phyloP scores from a whole-genome alignment of 2,329 filamentous ascomycete species.

The Fusarium ambrosium region DNA sequence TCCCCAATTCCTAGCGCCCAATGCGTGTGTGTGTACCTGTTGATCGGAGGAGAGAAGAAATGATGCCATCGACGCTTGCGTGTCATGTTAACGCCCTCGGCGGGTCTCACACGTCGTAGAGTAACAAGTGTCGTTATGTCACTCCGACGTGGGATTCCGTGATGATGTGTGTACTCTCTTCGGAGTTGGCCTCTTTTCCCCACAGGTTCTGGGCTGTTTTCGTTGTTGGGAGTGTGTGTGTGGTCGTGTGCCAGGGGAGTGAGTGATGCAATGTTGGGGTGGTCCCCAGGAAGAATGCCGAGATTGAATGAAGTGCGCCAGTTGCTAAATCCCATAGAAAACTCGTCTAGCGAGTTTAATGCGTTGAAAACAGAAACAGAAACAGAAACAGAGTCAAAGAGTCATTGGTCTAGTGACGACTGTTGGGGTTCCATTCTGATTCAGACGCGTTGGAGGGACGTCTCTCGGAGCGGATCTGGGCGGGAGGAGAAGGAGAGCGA shows the following conservation, averaged over 20 bases:
- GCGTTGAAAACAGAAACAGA: neutral
- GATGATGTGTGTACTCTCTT: slow-evolving; percentile 23
- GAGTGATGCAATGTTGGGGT: neutral
- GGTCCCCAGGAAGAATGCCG: neutral
- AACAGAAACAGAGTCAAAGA: neutral
- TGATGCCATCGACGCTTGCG: slow-evolving; percentile 5
- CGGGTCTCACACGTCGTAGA: neutral
- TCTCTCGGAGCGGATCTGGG: slow-evolving; percentile 43
- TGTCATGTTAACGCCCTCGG: slow-evolving; percentile 1
- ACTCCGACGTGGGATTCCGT: slow-evolving; percentile 38
- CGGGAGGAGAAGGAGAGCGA: slow-evolving; percentile 46
- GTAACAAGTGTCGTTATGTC: slow-evolving; percentile 28
- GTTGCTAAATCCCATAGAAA: neutral
- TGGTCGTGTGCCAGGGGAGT: neutral
- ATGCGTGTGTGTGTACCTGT: neutral
- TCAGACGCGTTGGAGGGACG: slow-evolving; percentile 45
- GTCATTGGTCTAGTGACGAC: slow-evolving; percentile 30
- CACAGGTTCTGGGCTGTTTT: slow-evolving; percentile 32
- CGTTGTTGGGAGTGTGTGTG: slow-evolving; percentile 4
- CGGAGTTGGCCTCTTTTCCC: slow-evolving; percentile 3
- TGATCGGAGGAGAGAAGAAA: neutral
- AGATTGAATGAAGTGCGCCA: neutral
- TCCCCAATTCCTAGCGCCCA: neutral
- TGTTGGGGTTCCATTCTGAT: slow-evolving; percentile 41
- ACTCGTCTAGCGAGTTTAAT: neutral